phyloP scores from a whole-genome alignment of 208 protist species.

The Leishmania mexicana region DNA sequence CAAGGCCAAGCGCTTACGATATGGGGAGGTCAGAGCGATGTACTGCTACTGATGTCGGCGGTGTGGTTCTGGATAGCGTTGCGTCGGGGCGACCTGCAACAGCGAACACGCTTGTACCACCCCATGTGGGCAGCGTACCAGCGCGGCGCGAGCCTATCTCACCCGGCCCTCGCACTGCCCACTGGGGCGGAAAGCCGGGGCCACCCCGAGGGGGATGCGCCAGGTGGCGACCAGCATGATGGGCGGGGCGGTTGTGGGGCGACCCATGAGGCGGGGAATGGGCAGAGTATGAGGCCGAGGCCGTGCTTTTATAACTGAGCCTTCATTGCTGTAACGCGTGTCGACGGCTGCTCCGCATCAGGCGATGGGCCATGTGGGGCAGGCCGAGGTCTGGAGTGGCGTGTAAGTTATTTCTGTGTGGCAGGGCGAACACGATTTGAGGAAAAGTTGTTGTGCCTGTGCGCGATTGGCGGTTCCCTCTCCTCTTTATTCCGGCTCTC shows the following conservation, averaged over 20 bases:
- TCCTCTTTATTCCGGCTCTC: constrained; percentile 15
- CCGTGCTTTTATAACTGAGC: not conserved
- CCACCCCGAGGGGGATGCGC: not conserved
- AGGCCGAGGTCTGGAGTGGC: not conserved
- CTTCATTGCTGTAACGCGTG: not conserved
- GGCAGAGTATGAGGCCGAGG: not conserved
- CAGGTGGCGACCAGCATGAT: not conserved
- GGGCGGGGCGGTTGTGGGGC: not conserved
- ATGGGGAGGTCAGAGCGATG: not conserved
- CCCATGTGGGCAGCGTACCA: not conserved
- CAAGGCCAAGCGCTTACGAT: not conserved
- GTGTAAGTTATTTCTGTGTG: not conserved
- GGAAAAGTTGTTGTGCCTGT: not conserved
- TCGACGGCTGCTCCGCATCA: not conserved
- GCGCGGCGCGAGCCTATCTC: not conserved
- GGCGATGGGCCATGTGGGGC: not conserved
- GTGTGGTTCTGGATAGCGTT: not conserved
- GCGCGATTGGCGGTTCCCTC: not conserved
- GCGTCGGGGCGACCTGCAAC: not conserved
- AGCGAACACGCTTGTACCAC: not conserved
- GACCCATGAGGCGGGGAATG: not conserved
- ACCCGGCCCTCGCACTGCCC: not conserved
- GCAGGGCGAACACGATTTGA: not conserved
- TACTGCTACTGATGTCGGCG: not conserved
- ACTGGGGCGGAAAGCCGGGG: not conserved